Conservation (phyloP, 1,284 basidiomycete species). For the Leucoagaricus sp. region DNA sequence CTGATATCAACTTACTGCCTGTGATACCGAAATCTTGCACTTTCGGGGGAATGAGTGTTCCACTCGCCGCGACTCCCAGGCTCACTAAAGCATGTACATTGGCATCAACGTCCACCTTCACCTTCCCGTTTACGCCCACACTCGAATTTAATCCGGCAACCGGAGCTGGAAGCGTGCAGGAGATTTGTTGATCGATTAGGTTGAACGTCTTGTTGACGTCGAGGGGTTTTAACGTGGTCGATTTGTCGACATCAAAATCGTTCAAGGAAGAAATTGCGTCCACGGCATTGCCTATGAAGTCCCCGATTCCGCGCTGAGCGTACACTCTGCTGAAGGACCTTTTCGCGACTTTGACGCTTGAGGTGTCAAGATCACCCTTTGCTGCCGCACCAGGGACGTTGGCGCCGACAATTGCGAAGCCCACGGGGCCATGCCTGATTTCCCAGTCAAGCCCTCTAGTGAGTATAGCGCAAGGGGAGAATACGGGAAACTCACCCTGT, state of each 20-base stretch:
- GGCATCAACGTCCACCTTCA: constrained; percentile 39
- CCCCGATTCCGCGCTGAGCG: neutral
- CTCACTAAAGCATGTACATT: constrained; percentile 34
- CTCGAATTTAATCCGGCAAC: neutral
- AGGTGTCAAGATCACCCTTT: constrained; percentile 12
- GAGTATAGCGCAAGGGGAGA: no score
- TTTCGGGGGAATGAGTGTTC: constrained; percentile 41
- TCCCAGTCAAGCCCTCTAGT: no score
- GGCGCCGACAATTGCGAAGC: constrained; percentile 38
- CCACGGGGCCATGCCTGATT: constrained; percentile 23
- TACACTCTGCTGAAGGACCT: neutral
- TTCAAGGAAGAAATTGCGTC: neutral
- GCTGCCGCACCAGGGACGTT: constrained; percentile 34
- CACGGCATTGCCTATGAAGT: constrained; percentile 21
- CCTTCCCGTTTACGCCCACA: constrained; percentile 31
- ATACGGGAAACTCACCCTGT: neutral
- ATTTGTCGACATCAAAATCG: constrained; percentile 24
- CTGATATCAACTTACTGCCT: neutral
- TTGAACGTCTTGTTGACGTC: constrained; percentile 36
- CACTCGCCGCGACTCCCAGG: constrained; percentile 41
- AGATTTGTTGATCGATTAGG: constrained; percentile 39
- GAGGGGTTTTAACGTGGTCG: constrained; percentile 23
- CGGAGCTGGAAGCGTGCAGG: constrained; percentile 26
- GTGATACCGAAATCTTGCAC: constrained; percentile 19
- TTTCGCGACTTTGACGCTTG: neutral